Percentiles rank a stretch among this genome's conserved stretches.
Evolutionary conservation across 129 eudicot species (phyloP).

Genomic region (Rutidosis leptorrhynchoides): DNA sequence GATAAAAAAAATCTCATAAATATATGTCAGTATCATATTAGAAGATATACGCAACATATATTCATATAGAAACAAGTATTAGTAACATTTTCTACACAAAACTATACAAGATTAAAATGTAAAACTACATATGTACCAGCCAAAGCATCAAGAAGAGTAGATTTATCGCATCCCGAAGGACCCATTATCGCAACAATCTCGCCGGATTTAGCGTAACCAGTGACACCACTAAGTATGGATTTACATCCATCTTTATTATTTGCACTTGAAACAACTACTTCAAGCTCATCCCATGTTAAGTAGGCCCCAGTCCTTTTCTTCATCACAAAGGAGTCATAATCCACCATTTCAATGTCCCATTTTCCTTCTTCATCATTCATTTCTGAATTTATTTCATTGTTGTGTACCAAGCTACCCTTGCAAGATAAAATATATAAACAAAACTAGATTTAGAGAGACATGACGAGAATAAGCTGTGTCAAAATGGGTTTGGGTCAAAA

Average conservation of each 20-base stretch:
- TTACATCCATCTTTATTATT: background rate
- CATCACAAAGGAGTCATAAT: conserved; percentile 4
- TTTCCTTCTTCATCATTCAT: background rate
- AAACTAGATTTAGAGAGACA: no score
- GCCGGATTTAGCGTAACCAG: conserved; percentile 75
- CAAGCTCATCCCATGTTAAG: conserved; percentile 16
- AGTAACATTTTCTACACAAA: no score
- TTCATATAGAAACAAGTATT: no score
- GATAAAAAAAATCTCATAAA: no score
- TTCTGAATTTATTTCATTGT: background rate
- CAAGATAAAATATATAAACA: no score
- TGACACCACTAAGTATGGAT: conserved; percentile 32
- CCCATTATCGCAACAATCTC: conserved; percentile 81
- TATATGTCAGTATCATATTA: no score
- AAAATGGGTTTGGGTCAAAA: no score
- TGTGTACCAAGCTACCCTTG: conserved; percentile 3
- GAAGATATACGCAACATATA: no score
- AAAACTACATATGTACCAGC: conserved; percentile 43
- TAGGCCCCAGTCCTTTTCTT: background rate
- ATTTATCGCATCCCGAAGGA: conserved; percentile 91
- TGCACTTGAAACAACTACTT: conserved; percentile 1
- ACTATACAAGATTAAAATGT: background rate
- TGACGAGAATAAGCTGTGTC: no score
- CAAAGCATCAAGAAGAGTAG: conserved; percentile 83
- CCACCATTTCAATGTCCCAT: conserved; percentile 2